Conservation (phyloP, 2,329 filamentous ascomycete genomes). For the Neopestalotiopsis sp. region DNA sequence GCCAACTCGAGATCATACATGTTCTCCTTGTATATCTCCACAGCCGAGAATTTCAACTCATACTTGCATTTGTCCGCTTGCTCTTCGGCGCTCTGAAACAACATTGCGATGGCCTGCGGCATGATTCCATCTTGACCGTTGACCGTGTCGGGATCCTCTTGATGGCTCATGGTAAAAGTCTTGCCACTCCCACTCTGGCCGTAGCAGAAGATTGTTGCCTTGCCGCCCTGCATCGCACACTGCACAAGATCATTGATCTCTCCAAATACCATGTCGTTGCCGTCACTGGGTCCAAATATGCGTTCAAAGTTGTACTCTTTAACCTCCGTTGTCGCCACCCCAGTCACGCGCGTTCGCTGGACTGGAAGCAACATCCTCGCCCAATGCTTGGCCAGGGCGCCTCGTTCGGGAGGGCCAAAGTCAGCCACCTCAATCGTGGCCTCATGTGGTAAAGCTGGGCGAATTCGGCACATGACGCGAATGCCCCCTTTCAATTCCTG, state of each 20-base stretch:
- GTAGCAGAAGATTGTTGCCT: slow-evolving; percentile 97
- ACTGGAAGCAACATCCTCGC: slow-evolving; percentile 78
- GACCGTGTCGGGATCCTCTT: background rate
- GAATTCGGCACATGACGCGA: slow-evolving; percentile 91
- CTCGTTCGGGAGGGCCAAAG: slow-evolving; percentile 58
- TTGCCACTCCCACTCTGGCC: slow-evolving; percentile 96
- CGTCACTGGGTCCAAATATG: slow-evolving; percentile 77
- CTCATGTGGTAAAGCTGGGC: slow-evolving; percentile 65
- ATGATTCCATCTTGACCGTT: slow-evolving; percentile 82
- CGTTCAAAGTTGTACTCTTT: slow-evolving; percentile 89
- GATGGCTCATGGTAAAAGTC: slow-evolving; percentile 87
- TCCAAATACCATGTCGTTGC: slow-evolving; percentile 85
- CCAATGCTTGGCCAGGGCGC: slow-evolving; percentile 72
- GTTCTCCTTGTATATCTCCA: slow-evolving; percentile 98
- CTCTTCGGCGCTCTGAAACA: slow-evolving; percentile 82
- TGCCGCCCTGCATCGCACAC: slow-evolving; percentile 90
- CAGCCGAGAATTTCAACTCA: slow-evolving; percentile 86
- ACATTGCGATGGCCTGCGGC: slow-evolving; percentile 83
- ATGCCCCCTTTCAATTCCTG: slow-evolving; percentile 97
- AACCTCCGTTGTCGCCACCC: slow-evolving; percentile 71
- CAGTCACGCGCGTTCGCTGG: slow-evolving; percentile 80
- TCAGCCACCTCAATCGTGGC: slow-evolving; percentile 61
- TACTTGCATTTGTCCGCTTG: slow-evolving; percentile 67
- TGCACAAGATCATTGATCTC: slow-evolving; percentile 95
- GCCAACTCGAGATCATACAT: slow-evolving; percentile 73